phyloP scores from a whole-genome alignment of 202 grass and related monocot genomes.

The Dendrocalamus latiflorus region DNA sequence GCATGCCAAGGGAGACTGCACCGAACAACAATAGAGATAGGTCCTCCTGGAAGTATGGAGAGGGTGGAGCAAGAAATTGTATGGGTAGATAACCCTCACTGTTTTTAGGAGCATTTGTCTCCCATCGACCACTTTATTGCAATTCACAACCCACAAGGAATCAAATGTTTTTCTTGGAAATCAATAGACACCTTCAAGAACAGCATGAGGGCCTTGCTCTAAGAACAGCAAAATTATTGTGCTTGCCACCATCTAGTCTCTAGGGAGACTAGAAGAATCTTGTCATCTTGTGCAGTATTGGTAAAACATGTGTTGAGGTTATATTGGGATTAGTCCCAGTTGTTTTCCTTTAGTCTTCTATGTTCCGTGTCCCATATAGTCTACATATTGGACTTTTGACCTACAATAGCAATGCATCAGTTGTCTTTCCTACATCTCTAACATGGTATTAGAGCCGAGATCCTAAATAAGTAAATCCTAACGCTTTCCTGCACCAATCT shows the following conservation, averaged over 20 bases:
- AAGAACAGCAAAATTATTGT: neutral
- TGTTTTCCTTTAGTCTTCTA: neutral
- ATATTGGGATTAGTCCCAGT: neutral
- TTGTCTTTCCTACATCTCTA: neutral
- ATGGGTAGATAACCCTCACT: neutral
- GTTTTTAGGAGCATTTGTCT: neutral
- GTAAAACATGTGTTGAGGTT: neutral
- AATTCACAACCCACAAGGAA: neutral
- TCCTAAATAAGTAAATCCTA: too few species aligned
- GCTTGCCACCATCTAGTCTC: neutral
- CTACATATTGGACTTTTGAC: neutral
- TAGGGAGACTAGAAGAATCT: neutral
- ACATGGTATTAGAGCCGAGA: neutral
- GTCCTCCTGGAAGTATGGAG: neutral
- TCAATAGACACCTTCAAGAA: neutral
- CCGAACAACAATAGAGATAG: neutral
- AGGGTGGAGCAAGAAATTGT: neutral
- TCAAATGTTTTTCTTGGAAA: neutral
- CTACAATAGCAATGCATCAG: neutral
- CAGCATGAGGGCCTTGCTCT: neutral
- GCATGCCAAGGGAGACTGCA: neutral
- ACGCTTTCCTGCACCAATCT: neutral
- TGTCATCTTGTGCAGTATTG: neutral
- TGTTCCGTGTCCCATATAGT: neutral
- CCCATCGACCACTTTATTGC: neutral